Evolutionary conservation across 495 filamentous ascomycete species (phyloP).

Genomic region (Hypoxylon lienhwacheense): DNA sequence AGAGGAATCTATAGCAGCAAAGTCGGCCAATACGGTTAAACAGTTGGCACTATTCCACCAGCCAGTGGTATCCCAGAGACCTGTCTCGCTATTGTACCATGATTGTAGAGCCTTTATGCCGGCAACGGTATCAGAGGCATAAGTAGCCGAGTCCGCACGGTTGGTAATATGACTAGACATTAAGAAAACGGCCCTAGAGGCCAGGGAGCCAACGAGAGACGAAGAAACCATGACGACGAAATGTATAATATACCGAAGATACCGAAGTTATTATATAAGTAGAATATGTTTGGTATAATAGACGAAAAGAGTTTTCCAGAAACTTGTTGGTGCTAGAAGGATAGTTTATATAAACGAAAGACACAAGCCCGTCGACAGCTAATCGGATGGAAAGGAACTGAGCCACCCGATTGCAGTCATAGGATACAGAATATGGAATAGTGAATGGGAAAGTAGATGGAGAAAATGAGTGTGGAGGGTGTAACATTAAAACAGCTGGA

Average conservation of each 20-base stretch:
- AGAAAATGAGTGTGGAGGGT: too few relatives aligned
- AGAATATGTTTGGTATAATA: conserved; percentile 19
- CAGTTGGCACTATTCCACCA: conserved; percentile 82
- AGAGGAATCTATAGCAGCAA: conserved; percentile 48
- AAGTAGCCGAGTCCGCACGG: conserved; percentile 26
- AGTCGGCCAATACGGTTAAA: conserved; percentile 64
- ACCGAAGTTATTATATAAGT: not conserved
- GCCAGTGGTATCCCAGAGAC: conserved; percentile 65
- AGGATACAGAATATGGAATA: conserved; percentile 33
- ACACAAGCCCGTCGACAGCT: conserved; percentile 19
- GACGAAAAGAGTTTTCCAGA: conserved; percentile 31
- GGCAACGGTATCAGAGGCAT: conserved; percentile 46
- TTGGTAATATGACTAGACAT: conserved; percentile 35
- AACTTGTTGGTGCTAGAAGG: conserved; percentile 10
- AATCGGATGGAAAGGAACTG: conserved; percentile 10
- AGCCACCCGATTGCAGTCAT: conserved; percentile 17
- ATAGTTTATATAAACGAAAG: conserved; percentile 18
- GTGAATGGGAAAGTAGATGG: conserved; percentile 24
- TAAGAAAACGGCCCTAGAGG: conserved; percentile 44
- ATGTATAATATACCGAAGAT: too few relatives aligned
- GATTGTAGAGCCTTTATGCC: conserved; percentile 57
- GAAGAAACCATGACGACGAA: conserved; percentile 40
- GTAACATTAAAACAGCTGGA: too few relatives aligned
- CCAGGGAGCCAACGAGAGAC: conserved; percentile 41
- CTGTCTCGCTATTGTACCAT: conserved; percentile 64